These are phyloP conservation scores for Leccinum arenicola DNA, from an alignment of 768 basidiomycete species.

Conservation along the genomic window DNA sequence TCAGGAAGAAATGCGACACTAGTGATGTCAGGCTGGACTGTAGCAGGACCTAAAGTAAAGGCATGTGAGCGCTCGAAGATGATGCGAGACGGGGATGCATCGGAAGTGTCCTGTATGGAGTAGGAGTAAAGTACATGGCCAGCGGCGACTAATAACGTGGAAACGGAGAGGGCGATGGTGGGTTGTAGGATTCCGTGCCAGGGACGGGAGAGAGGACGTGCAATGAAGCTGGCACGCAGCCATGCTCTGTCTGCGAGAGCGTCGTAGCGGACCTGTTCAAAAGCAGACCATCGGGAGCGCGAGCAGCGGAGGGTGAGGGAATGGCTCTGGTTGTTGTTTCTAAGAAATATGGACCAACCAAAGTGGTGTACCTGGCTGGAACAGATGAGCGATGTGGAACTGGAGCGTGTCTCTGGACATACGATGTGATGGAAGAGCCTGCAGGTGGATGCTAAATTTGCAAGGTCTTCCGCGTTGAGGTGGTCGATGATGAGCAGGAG, in stretches of 20 bases:
- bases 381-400: background rate
- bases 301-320: slow-evolving; percentile 50
- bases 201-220: slow-evolving; percentile 58
- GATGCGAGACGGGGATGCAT: slow-evolving; percentile 41
- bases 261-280: slow-evolving; percentile 48
- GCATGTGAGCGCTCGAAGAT: slow-evolving; percentile 47
- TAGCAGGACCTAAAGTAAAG: slow-evolving; percentile 33
- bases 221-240: slow-evolving; percentile 49
- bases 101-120: slow-evolving; percentile 37
- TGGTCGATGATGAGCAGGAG: slow-evolving; percentile 50
- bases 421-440: slow-evolving; percentile 40
- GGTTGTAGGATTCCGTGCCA: slow-evolving; percentile 61
- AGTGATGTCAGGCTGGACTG: slow-evolving; percentile 48
- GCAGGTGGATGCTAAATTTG: slow-evolving; percentile 30
- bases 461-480: slow-evolving; percentile 43
- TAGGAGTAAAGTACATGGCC: slow-evolving; percentile 60
- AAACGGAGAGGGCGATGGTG: slow-evolving; percentile 49
- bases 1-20: slow-evolving; percentile 49
- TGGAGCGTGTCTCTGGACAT: background rate
- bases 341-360: slow-evolving; percentile 57
- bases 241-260: slow-evolving; percentile 53
- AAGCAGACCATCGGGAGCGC: slow-evolving; percentile 43
- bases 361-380: slow-evolving; percentile 44
- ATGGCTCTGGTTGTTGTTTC: slow-evolving; percentile 44
- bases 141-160: slow-evolving; percentile 59